Evolutionary conservation across 2,329 filamentous ascomycete genomes (phyloP), one percentile per base, ranked within the genome.

Genomic region (Pseudocercospora eumusae): DNA sequence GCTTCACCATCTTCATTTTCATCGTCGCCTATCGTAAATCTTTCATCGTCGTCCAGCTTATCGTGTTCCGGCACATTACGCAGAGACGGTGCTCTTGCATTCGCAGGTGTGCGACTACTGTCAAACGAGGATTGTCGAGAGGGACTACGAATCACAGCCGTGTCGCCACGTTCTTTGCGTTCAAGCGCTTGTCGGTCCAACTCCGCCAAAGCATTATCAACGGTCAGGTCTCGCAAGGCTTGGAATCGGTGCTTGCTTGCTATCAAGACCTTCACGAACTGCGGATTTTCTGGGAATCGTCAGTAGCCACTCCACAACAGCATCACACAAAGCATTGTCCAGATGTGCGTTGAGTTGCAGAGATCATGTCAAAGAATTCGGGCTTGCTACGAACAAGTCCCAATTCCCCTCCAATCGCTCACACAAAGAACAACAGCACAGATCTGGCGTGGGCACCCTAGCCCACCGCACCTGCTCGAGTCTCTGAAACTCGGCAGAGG

Each of bases 191-290:
- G 86, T 59, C 90, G 87, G 74, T 96, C 91, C 27, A 98, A 89
- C 74, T 98, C 93, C 74, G 93, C 89, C 71, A 95, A 90, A 0
- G 91, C 95, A 70, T 90, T 95, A 73, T 98, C 93, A 0, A 98
- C 82, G 0, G 93, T 98, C 70, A 98, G 96, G 13, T 88, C 86
- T 25, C 93, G 86, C 42, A 98, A 79, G 1, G 90, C 90, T 74
- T 96, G 91, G 65, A 98, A 95, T 28, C 88, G 86, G 75, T 90
- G 93, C 70, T 86, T 87, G 63, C 92, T 92, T 66, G 88, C 88
- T 55, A 96, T 74, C 28, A 98, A 84, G 0, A 89, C 84, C 72
- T 92, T 91, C 13, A 97, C 82, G 55, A 98, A 85, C 58, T 91
- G 87, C 3, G 90, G 84, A 68, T 98, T 98, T 73, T 88, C 90